Evolutionary conservation across 2,329 filamentous ascomycete genomes (phyloP).

Genomic region (Colletotrichum musae): DNA sequence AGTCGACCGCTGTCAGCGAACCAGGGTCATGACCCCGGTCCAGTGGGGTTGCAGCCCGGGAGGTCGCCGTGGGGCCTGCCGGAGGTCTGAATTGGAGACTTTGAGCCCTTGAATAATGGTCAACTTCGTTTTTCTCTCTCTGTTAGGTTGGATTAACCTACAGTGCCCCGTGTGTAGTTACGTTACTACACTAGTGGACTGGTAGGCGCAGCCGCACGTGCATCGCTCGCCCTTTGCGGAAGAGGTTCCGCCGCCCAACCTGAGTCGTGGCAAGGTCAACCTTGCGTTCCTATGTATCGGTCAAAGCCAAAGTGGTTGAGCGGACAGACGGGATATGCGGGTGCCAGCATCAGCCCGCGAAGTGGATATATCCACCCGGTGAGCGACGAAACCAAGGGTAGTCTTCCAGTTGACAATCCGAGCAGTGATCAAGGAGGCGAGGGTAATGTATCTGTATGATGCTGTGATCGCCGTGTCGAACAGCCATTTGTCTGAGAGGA

Average conservation of each 20-base stretch:
- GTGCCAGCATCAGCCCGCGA: constrained; percentile 32
- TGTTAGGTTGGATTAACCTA: constrained; percentile 35
- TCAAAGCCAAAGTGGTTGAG: constrained; percentile 25
- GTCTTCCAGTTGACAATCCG: not conserved
- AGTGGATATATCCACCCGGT: constrained; percentile 39
- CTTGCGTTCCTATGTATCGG: constrained; percentile 34
- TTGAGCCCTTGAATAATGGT: constrained; percentile 12
- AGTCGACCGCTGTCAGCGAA: not conserved
- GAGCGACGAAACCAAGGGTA: constrained; percentile 13
- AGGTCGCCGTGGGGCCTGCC: not conserved
- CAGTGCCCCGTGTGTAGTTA: constrained; percentile 20
- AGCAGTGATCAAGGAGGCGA: not conserved
- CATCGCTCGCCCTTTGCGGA: constrained; percentile 30
- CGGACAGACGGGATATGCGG: constrained; percentile 28
- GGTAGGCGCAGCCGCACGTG: constrained; percentile 25
- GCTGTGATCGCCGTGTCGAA: constrained; percentile 14
- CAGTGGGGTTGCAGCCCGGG: not conserved
- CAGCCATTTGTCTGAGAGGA: constrained; percentile 13
- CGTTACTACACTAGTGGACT: not conserved
- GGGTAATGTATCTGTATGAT: not conserved
- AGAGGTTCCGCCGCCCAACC: constrained; percentile 30
- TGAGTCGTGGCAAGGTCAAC: constrained; percentile 31
- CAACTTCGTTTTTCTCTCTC: constrained; percentile 1
- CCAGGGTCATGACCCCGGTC: not conserved
- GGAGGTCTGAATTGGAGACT: not conserved